These are phyloP conservation scores for Datisca glomerata DNA, from an alignment of 306 rosid genomes.

Conservation along the genomic window DNA sequence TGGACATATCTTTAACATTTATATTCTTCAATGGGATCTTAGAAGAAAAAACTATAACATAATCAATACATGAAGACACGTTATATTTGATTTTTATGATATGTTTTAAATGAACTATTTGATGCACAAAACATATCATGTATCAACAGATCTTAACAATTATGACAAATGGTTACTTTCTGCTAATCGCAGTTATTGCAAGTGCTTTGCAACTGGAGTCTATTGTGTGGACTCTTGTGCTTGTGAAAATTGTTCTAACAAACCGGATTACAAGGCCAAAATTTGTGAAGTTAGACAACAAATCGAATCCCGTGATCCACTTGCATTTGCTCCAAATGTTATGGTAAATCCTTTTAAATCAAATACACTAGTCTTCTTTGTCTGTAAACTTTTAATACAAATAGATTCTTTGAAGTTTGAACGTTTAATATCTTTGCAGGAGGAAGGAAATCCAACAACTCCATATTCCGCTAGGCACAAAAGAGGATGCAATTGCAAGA, in stretches of 20 bases:
- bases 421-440: conserved; percentile 16
- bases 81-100: too few relatives aligned
- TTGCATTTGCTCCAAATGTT: conserved; percentile 21
- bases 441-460: conserved; percentile 2
- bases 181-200: conserved; percentile 23
- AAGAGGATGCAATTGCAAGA: conserved; percentile 36
- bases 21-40: not conserved
- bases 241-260: conserved; percentile 20
- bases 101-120: too few relatives aligned
- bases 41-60: not conserved
- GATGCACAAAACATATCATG: too few relatives aligned
- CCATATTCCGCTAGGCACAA: conserved; percentile 19
- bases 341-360: conserved; percentile 10
- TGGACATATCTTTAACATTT: not conserved
- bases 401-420: conserved; percentile 5
- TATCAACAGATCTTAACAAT: not conserved
- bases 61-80: too few relatives aligned
- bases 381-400: not conserved
- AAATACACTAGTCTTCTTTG: not conserved
- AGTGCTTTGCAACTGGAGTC: conserved; percentile 17
- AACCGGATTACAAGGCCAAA: conserved; percentile 3
- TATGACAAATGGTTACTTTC: not conserved
- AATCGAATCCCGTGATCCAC: conserved; percentile 17
- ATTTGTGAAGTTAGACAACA: conserved; percentile 7
- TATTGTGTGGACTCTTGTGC: conserved; percentile 18